These are phyloP conservation scores for Fusarium sp. DNA, from an alignment of 2,329 filamentous ascomycete species.

Conservation along the genomic window DNA sequence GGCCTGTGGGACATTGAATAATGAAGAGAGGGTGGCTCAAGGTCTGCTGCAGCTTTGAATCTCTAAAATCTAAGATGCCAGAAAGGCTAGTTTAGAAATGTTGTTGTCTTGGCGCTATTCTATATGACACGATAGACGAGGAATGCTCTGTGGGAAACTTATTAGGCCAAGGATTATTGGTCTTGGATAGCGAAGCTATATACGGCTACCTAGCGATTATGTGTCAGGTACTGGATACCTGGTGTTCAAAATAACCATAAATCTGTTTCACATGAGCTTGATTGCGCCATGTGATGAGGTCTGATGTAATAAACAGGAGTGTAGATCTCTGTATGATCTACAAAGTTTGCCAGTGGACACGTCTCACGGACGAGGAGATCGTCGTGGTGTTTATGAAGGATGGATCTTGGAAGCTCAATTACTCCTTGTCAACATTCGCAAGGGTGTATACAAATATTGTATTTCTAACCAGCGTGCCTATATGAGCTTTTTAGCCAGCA, in stretches of 20 bases:
- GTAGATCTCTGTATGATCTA: not conserved
- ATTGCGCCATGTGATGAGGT: conserved; percentile 2
- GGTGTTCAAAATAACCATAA: conserved; percentile 22
- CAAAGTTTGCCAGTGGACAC: not conserved
- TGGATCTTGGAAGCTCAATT: not conserved
- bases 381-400: not conserved
- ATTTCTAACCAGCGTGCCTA: not conserved
- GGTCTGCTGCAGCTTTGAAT: conserved; percentile 52
- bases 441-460: not conserved
- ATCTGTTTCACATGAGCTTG: conserved; percentile 9
- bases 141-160: not conserved
- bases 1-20: conserved; percentile 54
- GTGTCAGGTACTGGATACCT: conserved; percentile 10
- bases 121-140: not conserved
- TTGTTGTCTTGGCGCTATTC: not conserved
- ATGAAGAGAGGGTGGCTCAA: conserved; percentile 55
- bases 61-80: not conserved
- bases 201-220: conserved; percentile 4
- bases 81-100: not conserved
- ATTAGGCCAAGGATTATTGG: not conserved
- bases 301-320: conserved; percentile 5
- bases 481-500: not conserved
- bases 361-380: not conserved
- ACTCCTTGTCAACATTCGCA: not conserved
- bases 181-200: not conserved